A percentile compares a stretch with the other conserved stretches of the same genome.
phyloP scores from a whole-genome alignment of 2,329 filamentous ascomycete genomes.

The Bipolaris oryzae region DNA sequence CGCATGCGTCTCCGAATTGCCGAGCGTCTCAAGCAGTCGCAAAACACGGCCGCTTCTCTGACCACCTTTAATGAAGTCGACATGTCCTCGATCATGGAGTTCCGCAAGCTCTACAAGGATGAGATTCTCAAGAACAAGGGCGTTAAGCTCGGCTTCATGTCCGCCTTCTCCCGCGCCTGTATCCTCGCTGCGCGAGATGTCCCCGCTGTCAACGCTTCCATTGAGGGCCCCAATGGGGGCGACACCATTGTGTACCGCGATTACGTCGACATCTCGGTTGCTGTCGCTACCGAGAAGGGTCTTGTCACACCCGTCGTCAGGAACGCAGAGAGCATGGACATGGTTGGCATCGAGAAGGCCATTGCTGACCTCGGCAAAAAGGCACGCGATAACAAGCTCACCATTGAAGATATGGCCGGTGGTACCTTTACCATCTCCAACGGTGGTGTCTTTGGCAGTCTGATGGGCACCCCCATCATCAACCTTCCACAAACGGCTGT shows the following conservation, averaged over 20 bases:
- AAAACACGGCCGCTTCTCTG: constrained; percentile 95
- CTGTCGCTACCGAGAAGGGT: constrained; percentile 96
- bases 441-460: constrained; percentile 91
- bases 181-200: constrained; percentile 93
- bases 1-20: constrained; percentile 97
- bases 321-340: constrained; percentile 86
- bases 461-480: constrained; percentile 98
- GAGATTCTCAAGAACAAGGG: constrained; percentile 94
- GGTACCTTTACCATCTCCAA: constrained; percentile 99
- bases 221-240: constrained; percentile 91
- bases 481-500: constrained; percentile 93
- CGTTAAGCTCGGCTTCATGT: constrained; percentile 99
- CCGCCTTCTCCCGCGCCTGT: constrained; percentile 88
- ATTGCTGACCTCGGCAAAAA: constrained; percentile 97
- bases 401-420: constrained; percentile 98
- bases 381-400: constrained; percentile 95
- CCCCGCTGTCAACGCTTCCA: constrained; percentile 94
- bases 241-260: constrained; percentile 98
- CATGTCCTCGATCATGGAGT: constrained; percentile 97
- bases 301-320: constrained; percentile 95
- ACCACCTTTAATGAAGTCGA: constrained; percentile 99
- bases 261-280: constrained; percentile 97
- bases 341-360: constrained; percentile 85
- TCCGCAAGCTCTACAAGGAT: constrained; percentile 97
- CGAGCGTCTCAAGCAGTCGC: constrained; percentile 97